Conservation (phyloP, 805 yeast genomes). For the Cyberlindnera euphorbiae region DNA sequence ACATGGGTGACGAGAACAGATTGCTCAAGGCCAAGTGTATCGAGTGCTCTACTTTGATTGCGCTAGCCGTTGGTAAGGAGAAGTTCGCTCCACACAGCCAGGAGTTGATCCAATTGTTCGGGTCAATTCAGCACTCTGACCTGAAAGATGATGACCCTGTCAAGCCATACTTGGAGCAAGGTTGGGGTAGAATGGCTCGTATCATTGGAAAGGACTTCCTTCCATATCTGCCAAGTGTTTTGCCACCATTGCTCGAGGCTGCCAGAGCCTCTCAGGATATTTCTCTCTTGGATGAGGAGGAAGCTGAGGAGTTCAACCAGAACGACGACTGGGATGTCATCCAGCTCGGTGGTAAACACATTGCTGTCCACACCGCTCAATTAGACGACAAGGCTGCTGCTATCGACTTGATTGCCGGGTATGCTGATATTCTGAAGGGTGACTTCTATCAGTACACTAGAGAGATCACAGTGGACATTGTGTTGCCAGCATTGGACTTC, state of each 20-base stretch:
- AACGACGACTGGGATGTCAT: constrained; percentile 96
- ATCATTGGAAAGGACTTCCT: constrained; percentile 81
- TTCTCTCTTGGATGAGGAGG: constrained; percentile 81
- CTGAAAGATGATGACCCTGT: constrained; percentile 79
- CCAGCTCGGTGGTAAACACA: constrained; percentile 83
- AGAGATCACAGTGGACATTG: constrained; percentile 72
- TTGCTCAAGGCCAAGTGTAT: constrained; percentile 87
- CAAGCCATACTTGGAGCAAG: constrained; percentile 81
- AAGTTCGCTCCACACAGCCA: constrained; percentile 72
- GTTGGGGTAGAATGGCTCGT: constrained; percentile 92
- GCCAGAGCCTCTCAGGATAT: constrained; percentile 91
- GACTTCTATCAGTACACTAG: constrained; percentile 80
- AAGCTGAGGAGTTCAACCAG: constrained; percentile 75
- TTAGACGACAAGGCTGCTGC: constrained; percentile 92
- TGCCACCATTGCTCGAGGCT: constrained; percentile 82
- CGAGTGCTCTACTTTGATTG: constrained; percentile 93
- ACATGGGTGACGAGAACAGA: constrained; percentile 73
- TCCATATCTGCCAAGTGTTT: constrained; percentile 76
- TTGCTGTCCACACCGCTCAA: constrained; percentile 92
- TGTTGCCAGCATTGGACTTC: constrained; percentile 85
- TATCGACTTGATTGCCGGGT: constrained; percentile 78
- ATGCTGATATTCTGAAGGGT: constrained; percentile 79
- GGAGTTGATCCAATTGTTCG: constrained; percentile 68
- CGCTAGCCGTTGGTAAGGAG: constrained; percentile 91
- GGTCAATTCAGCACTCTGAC: constrained; percentile 58